Evolutionary conservation across 805 yeast genomes (phyloP), one percentile per base, ranked within the genome.

Genomic region (Candida morakotiae): DNA sequence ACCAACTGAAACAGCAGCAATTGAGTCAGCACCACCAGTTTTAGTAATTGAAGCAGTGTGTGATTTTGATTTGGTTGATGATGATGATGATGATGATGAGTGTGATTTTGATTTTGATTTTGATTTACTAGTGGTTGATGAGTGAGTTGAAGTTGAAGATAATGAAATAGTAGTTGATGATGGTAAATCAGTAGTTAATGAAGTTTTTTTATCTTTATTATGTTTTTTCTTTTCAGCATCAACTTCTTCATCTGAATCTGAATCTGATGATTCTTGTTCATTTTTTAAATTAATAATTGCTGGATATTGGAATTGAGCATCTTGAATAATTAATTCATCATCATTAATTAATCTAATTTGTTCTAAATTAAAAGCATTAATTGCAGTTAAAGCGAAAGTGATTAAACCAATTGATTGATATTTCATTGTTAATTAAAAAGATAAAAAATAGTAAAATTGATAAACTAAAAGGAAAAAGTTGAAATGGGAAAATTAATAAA

Each of bases 11-110:
- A 34, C 39, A 15, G 41, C 41, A 15, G 37, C 40, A 36, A 37
- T 27, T 15, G 37, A 37, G 24, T 41, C 39, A 30, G 33, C 44
- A 29, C 41, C 44, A 35, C 34, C 37, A n/a, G 44, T 41, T 31
- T 41, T 41, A 34, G 44, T 41, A 14, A 41, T 37, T 11, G 44
- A 41, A 35, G 41, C 41, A 22, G 44, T 41, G 20, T 41, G 34
- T 24, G 44, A 30, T 19, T 37, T 33, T 15, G 29, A n/a, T 28
- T 37, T 38, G 14, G 35, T 34, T 17, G 28, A 16, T 15, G 43
- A 34, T 10, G 39, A 28, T 28, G 34, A 29, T 4, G 37, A 23
- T 17, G 31, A 27, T n/a, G n/a, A 4, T 34, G 9, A n/a, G n/a
- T n/a, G n/a, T n/a, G n/a, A n/a, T 26, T 30, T 34, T 8, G 36